phyloP scores from a whole-genome alignment of 331 rosid genomes.

The Stylosanthes scabra region DNA sequence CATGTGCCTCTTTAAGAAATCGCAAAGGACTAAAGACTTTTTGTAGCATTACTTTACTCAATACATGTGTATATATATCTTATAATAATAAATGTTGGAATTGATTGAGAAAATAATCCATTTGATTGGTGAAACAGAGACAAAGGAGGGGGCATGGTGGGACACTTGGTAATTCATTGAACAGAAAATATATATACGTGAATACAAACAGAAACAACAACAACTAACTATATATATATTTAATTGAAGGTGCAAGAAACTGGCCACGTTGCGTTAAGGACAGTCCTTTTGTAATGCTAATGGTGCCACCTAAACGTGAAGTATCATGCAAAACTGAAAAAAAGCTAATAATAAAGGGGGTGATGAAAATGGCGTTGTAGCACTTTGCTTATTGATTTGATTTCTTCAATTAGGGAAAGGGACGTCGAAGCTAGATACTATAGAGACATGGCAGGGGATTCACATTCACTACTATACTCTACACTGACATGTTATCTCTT shows the following conservation, averaged over 20 bases:
- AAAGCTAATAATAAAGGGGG: too few relatives aligned
- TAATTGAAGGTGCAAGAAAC: constrained; percentile 12
- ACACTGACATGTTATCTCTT: constrained; percentile 7
- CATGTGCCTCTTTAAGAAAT: not conserved
- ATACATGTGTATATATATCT: not conserved
- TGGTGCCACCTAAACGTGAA: constrained; percentile 25
- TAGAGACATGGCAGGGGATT: not conserved
- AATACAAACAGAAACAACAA: not conserved
- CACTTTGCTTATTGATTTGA: not conserved
- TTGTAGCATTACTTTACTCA: not conserved
- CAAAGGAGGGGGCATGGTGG: not conserved
- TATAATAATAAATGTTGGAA: not conserved
- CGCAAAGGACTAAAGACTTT: not conserved
- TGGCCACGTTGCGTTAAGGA: constrained; percentile 20
- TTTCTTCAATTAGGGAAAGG: constrained; percentile 32
- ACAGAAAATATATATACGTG: not conserved
- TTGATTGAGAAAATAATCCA: constrained; percentile 16
- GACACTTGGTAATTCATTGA: constrained; percentile 20
- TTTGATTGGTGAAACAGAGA: constrained; percentile 21
- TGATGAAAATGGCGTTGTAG: not conserved
- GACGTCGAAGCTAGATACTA: constrained; percentile 8
- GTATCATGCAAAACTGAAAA: not conserved
- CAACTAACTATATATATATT: not conserved
- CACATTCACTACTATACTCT: not conserved
- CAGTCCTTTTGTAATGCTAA: not conserved